Evolutionary conservation across 306 rosid genomes (phyloP).

Genomic region (Fragaria iinumae): DNA sequence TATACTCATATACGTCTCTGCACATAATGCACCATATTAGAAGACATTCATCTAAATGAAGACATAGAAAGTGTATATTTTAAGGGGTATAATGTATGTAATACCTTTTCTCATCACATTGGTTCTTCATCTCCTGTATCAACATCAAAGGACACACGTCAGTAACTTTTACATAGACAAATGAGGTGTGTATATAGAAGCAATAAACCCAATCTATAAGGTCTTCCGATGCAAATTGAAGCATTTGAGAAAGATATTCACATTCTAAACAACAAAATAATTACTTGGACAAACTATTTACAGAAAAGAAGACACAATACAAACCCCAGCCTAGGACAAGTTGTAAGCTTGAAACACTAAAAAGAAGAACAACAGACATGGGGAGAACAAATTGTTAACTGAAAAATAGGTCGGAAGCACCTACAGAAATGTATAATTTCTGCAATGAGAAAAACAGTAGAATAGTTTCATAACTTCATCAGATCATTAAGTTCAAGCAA

Average conservation of each 20-base stretch:
- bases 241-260: background rate
- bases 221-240: background rate
- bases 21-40: conserved; percentile 35
- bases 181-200: background rate
- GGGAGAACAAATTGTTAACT: background rate
- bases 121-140: conserved; percentile 97
- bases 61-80: conserved; percentile 5
- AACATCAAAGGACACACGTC: conserved; percentile 34
- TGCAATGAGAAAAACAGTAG: background rate
- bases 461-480: conserved; percentile 11
- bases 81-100: conserved; percentile 9
- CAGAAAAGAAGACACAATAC: background rate
- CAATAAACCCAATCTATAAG: background rate
- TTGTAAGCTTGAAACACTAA: background rate
- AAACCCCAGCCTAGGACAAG: background rate
- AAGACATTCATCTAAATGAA: conserved; percentile 18
- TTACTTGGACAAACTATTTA: background rate
- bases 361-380: background rate
- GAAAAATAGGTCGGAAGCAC: background rate
- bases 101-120: conserved; percentile 94
- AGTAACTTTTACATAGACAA: background rate
- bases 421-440: background rate
- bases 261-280: background rate
- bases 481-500: conserved; percentile 16
- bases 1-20: conserved; percentile 83